Percentiles rank a stretch among this genome's conserved stretches.
Conservation (phyloP, 1,284 basidiomycete genomes). For the Irpex rosettiformis region DNA sequence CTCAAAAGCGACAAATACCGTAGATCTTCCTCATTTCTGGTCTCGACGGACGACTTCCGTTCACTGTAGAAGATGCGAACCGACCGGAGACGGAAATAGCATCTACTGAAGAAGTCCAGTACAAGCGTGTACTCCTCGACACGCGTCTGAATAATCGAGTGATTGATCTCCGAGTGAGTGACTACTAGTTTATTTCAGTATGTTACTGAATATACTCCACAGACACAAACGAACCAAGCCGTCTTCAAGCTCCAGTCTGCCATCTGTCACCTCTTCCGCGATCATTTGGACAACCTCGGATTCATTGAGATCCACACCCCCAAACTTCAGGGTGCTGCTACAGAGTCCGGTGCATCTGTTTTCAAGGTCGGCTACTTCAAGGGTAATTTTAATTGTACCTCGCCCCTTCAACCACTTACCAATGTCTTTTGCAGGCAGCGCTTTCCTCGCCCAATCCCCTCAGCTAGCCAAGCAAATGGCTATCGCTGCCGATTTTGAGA, state of each 20-base stretch:
- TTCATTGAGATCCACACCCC: slow-evolving; percentile 98
- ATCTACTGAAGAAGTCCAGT: slow-evolving; percentile 57
- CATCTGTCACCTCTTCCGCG: slow-evolving; percentile 87
- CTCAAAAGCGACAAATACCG: neutral
- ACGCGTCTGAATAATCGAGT: slow-evolving; percentile 96
- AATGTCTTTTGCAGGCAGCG: slow-evolving; percentile 57
- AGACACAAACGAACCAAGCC: slow-evolving; percentile 96
- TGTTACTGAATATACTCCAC: slow-evolving; percentile 9
- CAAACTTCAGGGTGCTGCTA: slow-evolving; percentile 96
- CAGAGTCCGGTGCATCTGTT: slow-evolving; percentile 94
- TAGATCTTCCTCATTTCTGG: slow-evolving; percentile 81
- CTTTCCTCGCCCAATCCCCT: slow-evolving; percentile 95
- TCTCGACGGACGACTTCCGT: slow-evolving; percentile 81
- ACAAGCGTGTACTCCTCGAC: slow-evolving; percentile 79
- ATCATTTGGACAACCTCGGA: slow-evolving; percentile 72
- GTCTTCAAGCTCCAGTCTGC: slow-evolving; percentile 92
- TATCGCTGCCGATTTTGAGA: slow-evolving; percentile 96
- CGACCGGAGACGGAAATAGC: slow-evolving; percentile 80
- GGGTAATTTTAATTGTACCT: slow-evolving; percentile 41
- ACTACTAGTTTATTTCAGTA: neutral
- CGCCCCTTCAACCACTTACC: neutral
- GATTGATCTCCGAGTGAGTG: slow-evolving; percentile 83
- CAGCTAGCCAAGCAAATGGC: slow-evolving; percentile 99
- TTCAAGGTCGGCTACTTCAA: slow-evolving; percentile 99
- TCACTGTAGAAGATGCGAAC: slow-evolving; percentile 91